A percentile compares a stretch with the other conserved stretches of the same genome.
Evolutionary conservation across 371 early-diverging fungal species (phyloP).

Genomic region (Caulochytrium protostelioides): DNA sequence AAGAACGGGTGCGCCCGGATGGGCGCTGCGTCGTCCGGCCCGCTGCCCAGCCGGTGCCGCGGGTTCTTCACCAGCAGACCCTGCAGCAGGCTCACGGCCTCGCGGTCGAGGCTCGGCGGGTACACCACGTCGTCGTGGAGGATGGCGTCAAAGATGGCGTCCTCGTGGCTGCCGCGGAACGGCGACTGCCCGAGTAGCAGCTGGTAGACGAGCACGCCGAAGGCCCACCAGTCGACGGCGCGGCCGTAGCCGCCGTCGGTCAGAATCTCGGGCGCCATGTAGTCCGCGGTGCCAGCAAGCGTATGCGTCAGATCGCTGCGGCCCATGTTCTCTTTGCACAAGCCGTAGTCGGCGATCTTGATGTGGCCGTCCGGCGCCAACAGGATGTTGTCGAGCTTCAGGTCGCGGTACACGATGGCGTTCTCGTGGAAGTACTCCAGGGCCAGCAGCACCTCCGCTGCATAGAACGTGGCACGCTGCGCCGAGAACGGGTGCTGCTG

Average conservation of each 20-base stretch:
- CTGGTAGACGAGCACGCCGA: slow-evolving; percentile 95
- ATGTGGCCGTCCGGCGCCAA: slow-evolving; percentile 83
- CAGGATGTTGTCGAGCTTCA: slow-evolving; percentile 96
- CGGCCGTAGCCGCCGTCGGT: slow-evolving; percentile 73
- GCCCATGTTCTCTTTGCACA: slow-evolving; percentile 87
- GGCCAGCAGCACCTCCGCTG: slow-evolving; percentile 85
- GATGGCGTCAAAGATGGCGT: slow-evolving; percentile 86
- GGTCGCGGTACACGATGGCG: slow-evolving; percentile 89
- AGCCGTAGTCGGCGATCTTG: slow-evolving; percentile 96
- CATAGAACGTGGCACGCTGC: slow-evolving; percentile 83
- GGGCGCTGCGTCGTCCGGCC: slow-evolving; percentile 57
- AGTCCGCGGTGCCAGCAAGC: slow-evolving; percentile 99
- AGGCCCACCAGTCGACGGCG: slow-evolving; percentile 98
- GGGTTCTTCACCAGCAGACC: slow-evolving; percentile 77
- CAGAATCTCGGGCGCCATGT: slow-evolving; percentile 97
- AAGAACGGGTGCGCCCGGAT: slow-evolving; percentile 89
- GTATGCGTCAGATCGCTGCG: slow-evolving; percentile 69
- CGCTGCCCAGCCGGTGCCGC: slow-evolving; percentile 55
- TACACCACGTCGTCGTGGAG: slow-evolving; percentile 74
- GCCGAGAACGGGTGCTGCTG: slow-evolving; percentile 66
- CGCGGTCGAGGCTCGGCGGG: slow-evolving; percentile 67
- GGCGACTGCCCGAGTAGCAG: slow-evolving; percentile 85
- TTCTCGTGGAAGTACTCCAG: slow-evolving; percentile 87
- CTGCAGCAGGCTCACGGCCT: slow-evolving; percentile 66
- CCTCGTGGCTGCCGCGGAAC: slow-evolving; percentile 82